Conservation (phyloP, 2,329 filamentous ascomycete genomes). For the Tolypocladium paradoxum region DNA sequence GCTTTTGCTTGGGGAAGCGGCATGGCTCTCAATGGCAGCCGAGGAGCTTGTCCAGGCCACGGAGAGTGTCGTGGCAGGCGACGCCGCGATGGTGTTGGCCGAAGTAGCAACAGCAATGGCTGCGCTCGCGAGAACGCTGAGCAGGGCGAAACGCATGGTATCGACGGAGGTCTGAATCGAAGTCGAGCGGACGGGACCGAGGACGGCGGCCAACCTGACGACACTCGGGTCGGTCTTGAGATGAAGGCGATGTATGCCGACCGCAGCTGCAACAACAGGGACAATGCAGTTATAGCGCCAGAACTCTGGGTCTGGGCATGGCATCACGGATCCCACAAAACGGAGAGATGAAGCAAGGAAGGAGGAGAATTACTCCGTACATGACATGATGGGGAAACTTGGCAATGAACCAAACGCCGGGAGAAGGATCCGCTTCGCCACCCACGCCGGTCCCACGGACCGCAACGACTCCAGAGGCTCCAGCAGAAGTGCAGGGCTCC, state of each 20-base stretch:
- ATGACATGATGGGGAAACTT: background rate
- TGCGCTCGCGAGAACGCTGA: constrained; percentile 6
- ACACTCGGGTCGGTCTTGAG: background rate
- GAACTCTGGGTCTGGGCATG: background rate
- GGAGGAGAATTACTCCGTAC: background rate
- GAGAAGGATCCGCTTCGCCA: background rate
- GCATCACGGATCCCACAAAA: background rate
- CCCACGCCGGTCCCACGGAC: no score
- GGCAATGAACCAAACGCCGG: background rate
- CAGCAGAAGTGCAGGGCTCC: no score
- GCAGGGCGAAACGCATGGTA: constrained; percentile 9
- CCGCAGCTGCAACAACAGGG: background rate
- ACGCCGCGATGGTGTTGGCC: constrained; percentile 4
- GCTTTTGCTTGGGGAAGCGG: background rate
- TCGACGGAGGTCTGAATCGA: background rate
- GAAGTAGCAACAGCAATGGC: constrained; percentile 8
- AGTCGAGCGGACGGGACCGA: background rate
- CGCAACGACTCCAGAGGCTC: no score
- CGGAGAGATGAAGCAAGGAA: background rate
- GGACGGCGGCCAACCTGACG: background rate
- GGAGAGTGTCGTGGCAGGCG: constrained; percentile 1
- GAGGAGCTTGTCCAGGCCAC: background rate
- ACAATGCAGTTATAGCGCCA: background rate
- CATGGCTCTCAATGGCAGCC: background rate
- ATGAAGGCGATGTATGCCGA: background rate